Evolutionary conservation across 2,329 filamentous ascomycete species (phyloP), one percentile per base, ranked within the genome.

Genomic region (Phialocephala sp.): DNA sequence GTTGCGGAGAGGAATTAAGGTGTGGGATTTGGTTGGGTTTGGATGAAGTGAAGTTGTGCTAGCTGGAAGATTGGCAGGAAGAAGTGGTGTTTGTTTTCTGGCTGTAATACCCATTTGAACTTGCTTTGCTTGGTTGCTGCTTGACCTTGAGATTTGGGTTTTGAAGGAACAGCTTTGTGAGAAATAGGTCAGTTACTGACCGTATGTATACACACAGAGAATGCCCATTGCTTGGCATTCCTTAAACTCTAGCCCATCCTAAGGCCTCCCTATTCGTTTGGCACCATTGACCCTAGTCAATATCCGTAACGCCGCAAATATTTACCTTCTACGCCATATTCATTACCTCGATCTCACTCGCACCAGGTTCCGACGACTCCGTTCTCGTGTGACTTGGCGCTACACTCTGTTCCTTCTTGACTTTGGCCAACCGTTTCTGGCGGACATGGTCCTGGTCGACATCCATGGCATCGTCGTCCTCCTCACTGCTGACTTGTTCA

Each of bases 271-370:
- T 15, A 41, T 41, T 18, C 37, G 37, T 18, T 43, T 43, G 6
- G 15, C 41, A 15, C 6, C 41, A 14, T 15, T 18, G 41, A 18
- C 15, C 41, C 8, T n/a, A 43, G 18, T n/a, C 52, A 18, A 18
- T 8, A 1, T 27, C 52, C 27, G 12, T 18, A 35, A 56, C 24
- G 24, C 35, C 52, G 14, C 11, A 24, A 36, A 15, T 36, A 35
- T 56, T 9, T 18, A 35, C 18, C 9, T 24, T 27, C n/a, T 57
- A 63, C 12, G 63, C 41, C 41, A 59, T 61, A 41, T 78, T 76
- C 35, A 84, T 77, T 61, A 76, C 73, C 37, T 76, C 74, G 62
- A 77, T 35, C 14, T 54, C 72, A 65, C 75, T 71, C 5, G 58
- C 62, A 37, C 59, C 62, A 45, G 60, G 55, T 43, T 59, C 59